These are phyloP conservation scores for Eragrostis curvula DNA, from an alignment of 176 grass and related monocot genomes.

Conservation along the genomic window DNA sequence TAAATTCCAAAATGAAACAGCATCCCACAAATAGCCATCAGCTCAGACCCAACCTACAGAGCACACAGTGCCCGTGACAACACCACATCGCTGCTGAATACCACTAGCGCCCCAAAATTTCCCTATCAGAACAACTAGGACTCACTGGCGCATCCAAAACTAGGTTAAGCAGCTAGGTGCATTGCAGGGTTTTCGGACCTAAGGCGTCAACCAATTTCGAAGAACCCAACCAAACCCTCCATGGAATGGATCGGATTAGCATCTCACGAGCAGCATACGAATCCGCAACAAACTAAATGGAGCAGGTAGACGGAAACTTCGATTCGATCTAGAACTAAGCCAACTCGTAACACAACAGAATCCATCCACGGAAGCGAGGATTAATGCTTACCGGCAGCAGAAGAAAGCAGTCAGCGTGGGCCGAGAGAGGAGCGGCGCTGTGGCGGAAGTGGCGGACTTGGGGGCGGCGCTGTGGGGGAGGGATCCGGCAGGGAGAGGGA, in stretches of 20 bases:
- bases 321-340: neutral
- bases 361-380: neutral
- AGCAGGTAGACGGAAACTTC: neutral
- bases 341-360: neutral
- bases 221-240: neutral
- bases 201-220: neutral
- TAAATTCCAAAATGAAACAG: neutral
- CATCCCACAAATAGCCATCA: neutral
- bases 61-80: neutral
- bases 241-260: neutral
- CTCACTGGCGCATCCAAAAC: neutral
- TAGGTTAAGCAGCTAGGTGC: neutral
- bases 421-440: neutral
- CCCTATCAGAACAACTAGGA: neutral
- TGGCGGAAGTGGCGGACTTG: neutral
- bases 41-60: neutral
- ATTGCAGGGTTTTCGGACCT: neutral
- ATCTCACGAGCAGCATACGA: neutral
- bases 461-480: neutral
- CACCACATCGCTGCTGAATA: neutral
- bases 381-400: slow-evolving; percentile 9
- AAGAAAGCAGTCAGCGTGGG: neutral
- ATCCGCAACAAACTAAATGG: neutral
- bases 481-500: neutral
- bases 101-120: neutral